Conservation (phyloP, 192 early-diverging fungal genomes). For the Phlyctochytrium bullatum region DNA sequence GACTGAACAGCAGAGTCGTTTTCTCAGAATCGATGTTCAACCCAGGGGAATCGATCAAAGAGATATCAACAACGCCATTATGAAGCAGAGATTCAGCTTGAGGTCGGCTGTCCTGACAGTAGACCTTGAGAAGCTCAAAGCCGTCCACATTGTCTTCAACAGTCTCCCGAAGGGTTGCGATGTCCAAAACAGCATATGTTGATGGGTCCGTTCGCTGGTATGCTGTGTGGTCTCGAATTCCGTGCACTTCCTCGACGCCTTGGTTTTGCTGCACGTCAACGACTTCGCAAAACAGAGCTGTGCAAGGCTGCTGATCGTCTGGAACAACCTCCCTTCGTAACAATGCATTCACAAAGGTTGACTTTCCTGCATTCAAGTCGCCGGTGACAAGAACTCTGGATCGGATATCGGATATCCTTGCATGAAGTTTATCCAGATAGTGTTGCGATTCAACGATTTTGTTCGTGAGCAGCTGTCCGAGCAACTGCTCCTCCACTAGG, state of each 20-base stretch:
- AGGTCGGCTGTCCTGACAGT: conserved; percentile 65
- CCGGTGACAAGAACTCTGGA: conserved; percentile 96
- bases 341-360: conserved; percentile 95
- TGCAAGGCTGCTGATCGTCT: conserved; percentile 97
- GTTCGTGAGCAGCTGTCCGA: conserved; percentile 25
- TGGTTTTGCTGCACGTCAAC: conserved; percentile 88
- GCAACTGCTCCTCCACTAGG: not conserved
- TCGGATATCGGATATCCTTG: conserved; percentile 83
- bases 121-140: conserved; percentile 92
- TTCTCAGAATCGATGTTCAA: conserved; percentile 98
- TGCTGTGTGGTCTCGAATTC: conserved; percentile 61
- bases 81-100: conserved; percentile 65
- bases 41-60: conserved; percentile 96
- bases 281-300: conserved; percentile 93
- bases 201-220: conserved; percentile 72
- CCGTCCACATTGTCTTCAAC: conserved; percentile 78
- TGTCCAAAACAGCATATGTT: conserved; percentile 69
- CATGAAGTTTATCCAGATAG: conserved; percentile 78
- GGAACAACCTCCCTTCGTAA: conserved; percentile 88
- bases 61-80: conserved; percentile 96
- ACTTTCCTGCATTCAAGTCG: conserved; percentile 97
- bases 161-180: conserved; percentile 73
- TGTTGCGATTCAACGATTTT: conserved; percentile 20
- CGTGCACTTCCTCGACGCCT: conserved; percentile 90
- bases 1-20: conserved; percentile 93